Conservation (phyloP, 805 yeast genomes). For the Kuraishia ogatae region DNA sequence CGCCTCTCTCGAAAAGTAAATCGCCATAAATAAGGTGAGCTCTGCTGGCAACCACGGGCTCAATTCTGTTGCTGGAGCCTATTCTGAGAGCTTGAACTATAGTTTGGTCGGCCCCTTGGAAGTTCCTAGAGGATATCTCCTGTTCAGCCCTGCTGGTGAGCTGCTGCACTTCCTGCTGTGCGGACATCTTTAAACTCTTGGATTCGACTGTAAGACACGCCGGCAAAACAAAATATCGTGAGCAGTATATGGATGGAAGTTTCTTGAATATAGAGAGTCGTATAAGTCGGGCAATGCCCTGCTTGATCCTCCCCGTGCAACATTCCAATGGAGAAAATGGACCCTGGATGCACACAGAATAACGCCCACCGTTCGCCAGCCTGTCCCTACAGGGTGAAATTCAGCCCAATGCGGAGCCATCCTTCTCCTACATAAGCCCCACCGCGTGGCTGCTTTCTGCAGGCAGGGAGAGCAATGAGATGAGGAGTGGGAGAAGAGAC, state of each 20-base stretch:
- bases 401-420: background rate
- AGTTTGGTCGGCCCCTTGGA: background rate
- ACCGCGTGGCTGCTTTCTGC: background rate
- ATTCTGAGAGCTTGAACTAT: background rate
- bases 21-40: constrained; percentile 20
- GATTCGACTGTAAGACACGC: background rate
- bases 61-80: background rate
- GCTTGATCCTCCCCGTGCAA: background rate
- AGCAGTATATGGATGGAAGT: background rate
- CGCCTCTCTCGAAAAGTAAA: constrained; percentile 13
- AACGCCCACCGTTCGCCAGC: background rate
- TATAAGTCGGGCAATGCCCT: background rate
- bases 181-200: background rate
- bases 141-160: background rate
- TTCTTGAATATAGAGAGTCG: background rate
- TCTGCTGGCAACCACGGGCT: constrained; percentile 4
- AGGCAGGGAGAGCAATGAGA: background rate
- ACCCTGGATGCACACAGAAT: background rate
- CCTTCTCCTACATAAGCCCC: background rate
- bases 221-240: background rate
- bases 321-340: background rate
- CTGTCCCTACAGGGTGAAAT: background rate
- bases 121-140: background rate
- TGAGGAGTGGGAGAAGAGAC: no score
- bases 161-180: background rate